Evolutionary conservation across 768 basidiomycete genomes (phyloP), one percentile per base, ranked within the genome.

Genomic region (Psilocybe sp.): DNA sequence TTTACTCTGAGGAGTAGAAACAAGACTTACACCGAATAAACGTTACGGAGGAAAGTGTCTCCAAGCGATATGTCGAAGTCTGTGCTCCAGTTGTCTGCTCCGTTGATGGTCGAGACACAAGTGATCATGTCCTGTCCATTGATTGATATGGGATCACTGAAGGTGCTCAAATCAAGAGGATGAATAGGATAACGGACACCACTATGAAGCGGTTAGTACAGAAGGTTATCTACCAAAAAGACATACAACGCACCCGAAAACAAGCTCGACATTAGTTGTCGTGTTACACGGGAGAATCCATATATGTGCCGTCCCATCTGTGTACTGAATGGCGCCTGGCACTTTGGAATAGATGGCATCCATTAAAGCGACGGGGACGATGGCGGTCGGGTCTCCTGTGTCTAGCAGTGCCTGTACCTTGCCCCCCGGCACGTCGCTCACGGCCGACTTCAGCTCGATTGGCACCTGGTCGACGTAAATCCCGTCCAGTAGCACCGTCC

Each of bases 31-130:
- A 74, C 68, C 0, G 70, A 62, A 47, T 77, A 76, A 19, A 74
- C 70, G 46, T 77, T 77, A 32, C 76, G 71, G 56, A 77, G 66
- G 60, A 75, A 76, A 4, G 70, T 63, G 51, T 73, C 73, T 1
- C 76, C 76, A 36, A 76, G 65, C 1, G 72, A 42, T n/a, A 66
- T 65, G 19, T 77, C 76, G 23, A 70, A 62, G 12, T 64, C 50
- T 2, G 37, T 52, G 6, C 56, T 58, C 35, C 59, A 47, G 15
- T 43, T 46, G 10, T 72, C 66, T 2, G 62, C 61, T 2, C 61
- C 56, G 1, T 59, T 64, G 38, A 74, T 65, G 1, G 73, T 52
- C 15, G 67, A 64, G 15, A 67, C 48, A 56, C 77, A 78, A 38
- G 71, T 68, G 1, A 72, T 70, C 46, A 69, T 69, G 7, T 69